phyloP scores from a whole-genome alignment of 495 filamentous ascomycete genomes.

The Parachaetomium inaequale region DNA sequence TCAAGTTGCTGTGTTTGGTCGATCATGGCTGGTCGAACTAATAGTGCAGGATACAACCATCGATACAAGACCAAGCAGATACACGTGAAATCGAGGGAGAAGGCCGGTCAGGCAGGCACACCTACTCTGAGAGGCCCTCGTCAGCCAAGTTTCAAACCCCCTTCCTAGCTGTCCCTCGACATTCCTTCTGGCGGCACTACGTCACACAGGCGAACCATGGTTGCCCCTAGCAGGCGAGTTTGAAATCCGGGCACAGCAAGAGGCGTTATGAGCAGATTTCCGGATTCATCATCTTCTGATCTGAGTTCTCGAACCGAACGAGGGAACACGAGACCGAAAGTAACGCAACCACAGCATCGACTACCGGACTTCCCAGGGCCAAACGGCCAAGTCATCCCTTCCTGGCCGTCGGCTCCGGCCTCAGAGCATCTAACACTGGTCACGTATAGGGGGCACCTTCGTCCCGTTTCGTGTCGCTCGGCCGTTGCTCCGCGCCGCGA shows the following conservation, averaged over 20 bases:
- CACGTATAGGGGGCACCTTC: conserved; percentile 1
- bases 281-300: not conserved
- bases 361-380: conserved; percentile 1
- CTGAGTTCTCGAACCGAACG: not conserved
- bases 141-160: not conserved
- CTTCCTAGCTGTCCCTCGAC: too few relatives aligned
- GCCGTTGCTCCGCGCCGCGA: conserved; percentile 7
- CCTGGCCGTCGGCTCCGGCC: not conserved
- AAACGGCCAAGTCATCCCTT: not conserved
- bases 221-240: not conserved
- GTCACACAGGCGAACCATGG: not conserved
- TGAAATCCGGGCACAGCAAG: not conserved
- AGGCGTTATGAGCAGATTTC: conserved; percentile 3
- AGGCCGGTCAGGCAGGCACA: not conserved
- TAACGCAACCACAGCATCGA: conserved; percentile 2
- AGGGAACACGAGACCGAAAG: not conserved
- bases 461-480: not conserved
- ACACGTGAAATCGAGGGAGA: not conserved
- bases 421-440: not conserved
- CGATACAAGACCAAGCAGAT: not conserved
- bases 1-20: too few relatives aligned
- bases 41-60: too few relatives aligned
- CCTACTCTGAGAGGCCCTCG: not conserved
- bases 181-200: too few relatives aligned
- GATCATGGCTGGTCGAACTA: too few relatives aligned